Base-by-base conservation (phyloP, 495 filamentous ascomycete species). In the Lichina pygmaea region DNA sequence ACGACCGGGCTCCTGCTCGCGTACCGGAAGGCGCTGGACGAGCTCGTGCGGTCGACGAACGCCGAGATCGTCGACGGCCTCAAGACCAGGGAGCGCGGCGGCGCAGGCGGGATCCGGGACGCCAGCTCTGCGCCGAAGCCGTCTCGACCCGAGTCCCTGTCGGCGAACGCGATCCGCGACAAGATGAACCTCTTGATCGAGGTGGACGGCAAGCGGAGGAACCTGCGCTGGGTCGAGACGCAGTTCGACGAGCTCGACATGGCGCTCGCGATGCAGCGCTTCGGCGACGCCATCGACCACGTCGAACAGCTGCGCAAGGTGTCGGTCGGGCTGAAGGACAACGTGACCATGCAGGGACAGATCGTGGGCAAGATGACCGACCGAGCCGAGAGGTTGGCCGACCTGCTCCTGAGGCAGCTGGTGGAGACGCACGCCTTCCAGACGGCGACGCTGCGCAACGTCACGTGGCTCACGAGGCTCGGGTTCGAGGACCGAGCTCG, bases 181-280 rank as follows among this genome's bases (percentile, higher is more conserved):
- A 63, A 62, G 31, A 64, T 72, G 0, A 72, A 72, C 42, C 71
- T 93, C 59, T 66, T 91, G 34, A 84, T 99, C 48, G 91, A 94
- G 51, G 84, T 94, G 30, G 89, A 95, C 52, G 89, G 91, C 17
- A 86, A 91, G 53, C 86, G 93, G 52, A 81, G 93, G 56, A 93
- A 86, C 52, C 66, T 99, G 13, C 78, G 89, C 16, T 93, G 81
- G 81, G 84, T 95, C 0, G 89, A 99, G 55, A 70, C 72, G 40
- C 84, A 95, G 60, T 77, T 99, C 52, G 89, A 99, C 55, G 85
- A 93, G 54, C 71, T 99, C 6, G 91, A 95, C 52, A 93, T 93
- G 50, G 76, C 84, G 55, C 89, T 99, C 45, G 89, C 89, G 1
- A 68, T 95, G 30, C 86, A 94, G 53, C 68, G 72, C 33, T 91